phyloP scores from a whole-genome alignment of 2,329 filamentous ascomycete species.

The Ilyonectria destructans region DNA sequence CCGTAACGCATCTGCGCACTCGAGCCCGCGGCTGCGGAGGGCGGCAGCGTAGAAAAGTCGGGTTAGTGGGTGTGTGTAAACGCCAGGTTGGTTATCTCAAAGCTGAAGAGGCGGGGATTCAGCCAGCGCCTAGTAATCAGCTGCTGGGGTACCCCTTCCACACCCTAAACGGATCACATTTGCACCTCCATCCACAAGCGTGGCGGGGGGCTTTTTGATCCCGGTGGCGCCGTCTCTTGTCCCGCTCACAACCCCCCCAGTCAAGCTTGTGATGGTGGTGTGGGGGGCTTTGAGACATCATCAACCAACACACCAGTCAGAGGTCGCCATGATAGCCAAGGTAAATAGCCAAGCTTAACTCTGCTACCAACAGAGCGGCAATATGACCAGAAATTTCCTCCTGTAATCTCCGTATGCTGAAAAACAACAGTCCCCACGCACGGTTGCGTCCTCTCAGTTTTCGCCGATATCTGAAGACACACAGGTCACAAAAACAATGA shows the following conservation, averaged over 20 bases:
- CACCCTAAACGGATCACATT: no score
- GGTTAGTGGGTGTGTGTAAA: no score
- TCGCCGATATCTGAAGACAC: neutral
- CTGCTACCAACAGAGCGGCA: neutral
- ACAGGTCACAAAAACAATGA: neutral
- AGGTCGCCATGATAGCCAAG: neutral
- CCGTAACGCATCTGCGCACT: slow-evolving; percentile 1
- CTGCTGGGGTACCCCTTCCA: no score
- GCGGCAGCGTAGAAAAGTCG: no score
- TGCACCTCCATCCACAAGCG: neutral
- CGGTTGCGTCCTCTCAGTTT: neutral
- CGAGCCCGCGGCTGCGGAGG: neutral
- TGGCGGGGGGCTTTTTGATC: neutral
- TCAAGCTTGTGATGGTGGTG: neutral
- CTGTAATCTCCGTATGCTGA: no score
- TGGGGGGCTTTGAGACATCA: slow-evolving; percentile 2
- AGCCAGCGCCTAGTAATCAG: no score
- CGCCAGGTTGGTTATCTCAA: no score
- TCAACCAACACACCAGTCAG: slow-evolving; percentile 16
- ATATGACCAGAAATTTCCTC: no score
- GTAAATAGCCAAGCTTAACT: neutral
- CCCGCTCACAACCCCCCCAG: neutral
- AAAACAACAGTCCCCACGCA: no score
- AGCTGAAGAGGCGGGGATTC: no score
- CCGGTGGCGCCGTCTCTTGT: no score